Conservation (phyloP, 768 basidiomycete species). For the Porpolomopsis calyptriformis region DNA sequence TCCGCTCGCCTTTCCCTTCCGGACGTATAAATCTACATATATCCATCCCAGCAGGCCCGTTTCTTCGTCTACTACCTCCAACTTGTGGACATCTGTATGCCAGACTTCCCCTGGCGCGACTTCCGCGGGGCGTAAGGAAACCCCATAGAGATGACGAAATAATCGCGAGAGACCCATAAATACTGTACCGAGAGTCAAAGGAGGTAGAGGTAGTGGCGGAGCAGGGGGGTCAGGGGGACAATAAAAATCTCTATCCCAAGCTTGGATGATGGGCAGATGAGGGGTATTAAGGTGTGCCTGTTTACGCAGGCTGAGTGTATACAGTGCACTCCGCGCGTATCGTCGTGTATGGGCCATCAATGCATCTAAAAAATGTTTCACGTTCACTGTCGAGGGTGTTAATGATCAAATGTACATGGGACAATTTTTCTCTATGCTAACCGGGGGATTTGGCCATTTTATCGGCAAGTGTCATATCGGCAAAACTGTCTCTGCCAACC, state of each 20-base stretch:
- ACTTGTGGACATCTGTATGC: slow-evolving; percentile 79
- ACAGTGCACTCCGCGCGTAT: slow-evolving; percentile 64
- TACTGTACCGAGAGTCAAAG: slow-evolving; percentile 80
- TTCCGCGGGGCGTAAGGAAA: slow-evolving; percentile 64
- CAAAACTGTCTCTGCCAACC: slow-evolving; percentile 80
- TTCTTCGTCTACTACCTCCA: slow-evolving; percentile 87
- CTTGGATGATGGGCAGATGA: slow-evolving; percentile 57
- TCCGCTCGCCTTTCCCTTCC: slow-evolving; percentile 77
- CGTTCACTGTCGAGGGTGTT: slow-evolving; percentile 51
- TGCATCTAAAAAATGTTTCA: slow-evolving; percentile 73
- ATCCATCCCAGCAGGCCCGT: slow-evolving; percentile 87
- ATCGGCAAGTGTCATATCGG: slow-evolving; percentile 76
- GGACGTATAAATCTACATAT: slow-evolving; percentile 83
- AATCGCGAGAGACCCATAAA: slow-evolving; percentile 87
- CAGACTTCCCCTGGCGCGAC: slow-evolving; percentile 74
- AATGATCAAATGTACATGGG: slow-evolving; percentile 2
- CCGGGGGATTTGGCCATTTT: slow-evolving; percentile 97
- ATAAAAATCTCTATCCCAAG: slow-evolving; percentile 98
- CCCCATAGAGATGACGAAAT: slow-evolving; percentile 80
- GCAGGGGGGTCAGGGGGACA: slow-evolving; percentile 70
- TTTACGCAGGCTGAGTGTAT: slow-evolving; percentile 58
- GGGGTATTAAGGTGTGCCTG: slow-evolving; percentile 55
- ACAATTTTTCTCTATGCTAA: slow-evolving; percentile 21
- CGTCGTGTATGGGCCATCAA: slow-evolving; percentile 73
- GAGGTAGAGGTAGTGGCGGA: slow-evolving; percentile 61